Base-by-base conservation (phyloP, 202 grass and related monocot genomes). In the Schoenoplectus triqueter region DNA sequence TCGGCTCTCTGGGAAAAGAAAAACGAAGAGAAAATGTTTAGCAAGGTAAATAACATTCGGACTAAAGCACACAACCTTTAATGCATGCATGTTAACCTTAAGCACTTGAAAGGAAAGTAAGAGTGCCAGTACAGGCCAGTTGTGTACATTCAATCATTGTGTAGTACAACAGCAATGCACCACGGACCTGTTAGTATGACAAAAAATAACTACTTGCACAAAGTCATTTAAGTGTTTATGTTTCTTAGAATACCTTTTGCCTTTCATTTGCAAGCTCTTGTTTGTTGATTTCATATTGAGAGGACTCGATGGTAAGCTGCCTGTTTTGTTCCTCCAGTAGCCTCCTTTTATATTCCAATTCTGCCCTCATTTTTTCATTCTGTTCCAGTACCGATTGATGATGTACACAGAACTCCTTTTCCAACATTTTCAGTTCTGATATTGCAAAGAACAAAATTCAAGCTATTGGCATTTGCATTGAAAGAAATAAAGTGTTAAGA, bases 221-320 rank as follows among this genome's bases (percentile, higher is more conserved):
- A n/a, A 72, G 41, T 17, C 7, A 49, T 18, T 48, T 49, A 47
- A 7, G 47, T 49, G 48, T 72, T 47, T 48, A 48, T 13, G 41
- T 72, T 72, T 13, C 9, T 13, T n/a, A 9, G 14, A 72, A 48
- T 4, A 47, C 14, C 14, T 72, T 17, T 84, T 89, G 81, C 52
- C 55, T 89, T 70, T 93, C 86, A 55, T 87, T 71, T 73, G 91
- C 69, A 62, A 89, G 4, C 52, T 91, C 87, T 88, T 86, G 82
- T 87, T 86, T 88, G 75, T 94, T 86, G 75, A 91, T 81, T 44
- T 89, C 87, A 84, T 80, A 91, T 86, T 84, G 89, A 89, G 87
- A 89, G 77, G 85, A 78, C 10, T 84, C 69, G 64, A 88, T 80
- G 52, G 11, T 85, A 64, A 89, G 56, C 68, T 88, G 82, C 78